Base-by-base conservation (phyloP, 345 rosid species). In the Eutrema yunnanense region DNA sequence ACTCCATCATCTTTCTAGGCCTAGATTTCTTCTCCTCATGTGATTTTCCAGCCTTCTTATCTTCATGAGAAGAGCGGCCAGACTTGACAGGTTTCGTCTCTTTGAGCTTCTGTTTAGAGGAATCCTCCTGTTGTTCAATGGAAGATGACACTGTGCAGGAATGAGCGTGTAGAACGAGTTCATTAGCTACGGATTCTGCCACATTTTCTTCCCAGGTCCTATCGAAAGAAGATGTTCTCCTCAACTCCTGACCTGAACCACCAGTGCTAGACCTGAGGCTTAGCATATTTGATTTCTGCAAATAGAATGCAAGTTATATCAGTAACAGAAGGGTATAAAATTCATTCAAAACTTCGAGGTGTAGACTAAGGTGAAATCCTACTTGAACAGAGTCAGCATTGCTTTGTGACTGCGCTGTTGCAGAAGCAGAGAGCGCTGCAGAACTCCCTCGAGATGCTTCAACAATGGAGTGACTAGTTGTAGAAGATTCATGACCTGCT, bases 171-270 rank as follows among this genome's bases (percentile, higher is more conserved):
- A 83, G 69, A 70, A 94, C 93, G 56, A 92, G 90, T 80, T 90
- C 98, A 82, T 83, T 80, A 51, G 94, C 96, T 58, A 92, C 83
- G 54, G 96, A 78, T 82, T 90, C 99, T 75, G 98, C 99, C 47
- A 90, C 90, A 59, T 79, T 88, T 78, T 92, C 99, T 73, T 92
- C 99, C 90, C 94, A 86, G 69, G 80, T 79, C 80, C 87, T 84
- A 74, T 88, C 99, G 56, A 88, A 90, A 47, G 98, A 95, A 60
- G 98, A 90, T 27, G 98, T 86, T 77, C 98, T 84, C 81, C 97
- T 82, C 67, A 92, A 78, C 87, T 85, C 94, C 10, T 86, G 79
- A 48, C 50, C 81, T 44, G 90, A 77, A 71, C 84, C 76, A 49
- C 78, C 78, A 73, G 65, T 51, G 65, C 81, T 86, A 55, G 69